Base-by-base conservation (phyloP, 2,329 filamentous ascomycete species). In the Aspergillus sp. region DNA sequence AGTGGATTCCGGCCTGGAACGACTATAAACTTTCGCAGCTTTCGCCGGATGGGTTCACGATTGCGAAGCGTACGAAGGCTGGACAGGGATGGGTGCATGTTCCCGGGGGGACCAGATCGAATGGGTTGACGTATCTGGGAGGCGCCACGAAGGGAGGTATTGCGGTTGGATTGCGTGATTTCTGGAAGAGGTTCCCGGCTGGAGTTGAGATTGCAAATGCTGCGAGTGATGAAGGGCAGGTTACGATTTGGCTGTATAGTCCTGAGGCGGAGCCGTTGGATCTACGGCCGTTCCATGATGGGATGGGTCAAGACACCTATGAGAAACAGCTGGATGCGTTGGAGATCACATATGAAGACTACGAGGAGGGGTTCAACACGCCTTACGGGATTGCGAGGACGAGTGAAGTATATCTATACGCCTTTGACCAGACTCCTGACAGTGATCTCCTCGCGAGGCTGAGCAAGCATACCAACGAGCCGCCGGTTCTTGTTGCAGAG, bases 261-360 rank as follows among this genome's bases (percentile, higher is more conserved):
- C 85, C 85, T 2, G 72, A 75, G 1, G 83, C 82, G 0, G 76
- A 78, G 30, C 83, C 84, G 0, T 71, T 87, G 50, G 85, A 87
- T 38, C 69, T 85, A 4, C 74, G 82, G 0, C 80, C 82, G 0
- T 87, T 81, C 56, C 84, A 87, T 47, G 83, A 87, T 58, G 81
- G 82, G 0, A 68, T 87, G 6, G 82, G 82, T 0, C 66, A 83
- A 62, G 78, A 85, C 43, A 82, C 78, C 0, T 87, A 85, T 57
- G 75, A 73, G 0, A 77, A 86, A 17, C 80, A 88, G 66, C 71
- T 86, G 0, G 84, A 86, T 57, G 85, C 83, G 1, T 76, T 87
- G 0, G 78, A 85, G 24, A 83, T 87, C 20, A 88, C 85, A 0
- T 88, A 88, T 57, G 85, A 88, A 58, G 85, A 87, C 59, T 87